Base-by-base conservation (phyloP, 164 flowering plant genomes). In the Tetrastigma voinierianum region DNA sequence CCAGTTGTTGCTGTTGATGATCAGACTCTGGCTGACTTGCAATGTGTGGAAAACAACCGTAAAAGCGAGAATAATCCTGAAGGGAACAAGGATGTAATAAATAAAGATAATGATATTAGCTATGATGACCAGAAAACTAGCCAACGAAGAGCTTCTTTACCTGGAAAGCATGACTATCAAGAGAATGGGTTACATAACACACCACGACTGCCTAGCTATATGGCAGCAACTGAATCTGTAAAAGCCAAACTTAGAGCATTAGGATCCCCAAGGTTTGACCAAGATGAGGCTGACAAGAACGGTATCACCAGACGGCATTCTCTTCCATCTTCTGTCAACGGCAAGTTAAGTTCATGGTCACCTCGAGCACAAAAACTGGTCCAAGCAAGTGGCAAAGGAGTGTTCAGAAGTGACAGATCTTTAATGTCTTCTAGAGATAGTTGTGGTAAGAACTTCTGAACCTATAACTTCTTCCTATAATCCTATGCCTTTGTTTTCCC, bases 391-490 rank as follows among this genome's bases (percentile, higher is more conserved):
- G 59, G 69, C 17, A 71, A 68, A 68, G 78, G 75, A 21, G 66
- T 53, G 46, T 55, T 49, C 59, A 67, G 57, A 65, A 59, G 23
- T 17, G 78, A 75, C 20, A 64, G 32, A 65, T 67, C 78, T 32
- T n/a, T 75, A 12, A 53, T 59, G 14, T 53, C 75, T 43, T 75
- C 75, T 15, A 75, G 68, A 60, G 72, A 62, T 58, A 47, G 67
- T 43, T 45, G 23, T 40, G 40, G 40, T 32, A 32, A 32, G 40
- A 32, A 32, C 40, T 32, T 32, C 6, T 32, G 40, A 32, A 32
- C 40, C 40, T 32, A 32, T 32, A 32, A 32, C 40, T 32, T 4
- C 0, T 32, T n/a, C n/a, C n/a, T n/a, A n/a, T n/a, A n/a, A n/a
- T n/a, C 40, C 6, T 2, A 32, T 32, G 40, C 40, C 40, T 32